These are phyloP conservation scores for Kickxella alabastrina DNA, from an alignment of 192 early-diverging fungal species.

Conservation along the genomic window DNA sequence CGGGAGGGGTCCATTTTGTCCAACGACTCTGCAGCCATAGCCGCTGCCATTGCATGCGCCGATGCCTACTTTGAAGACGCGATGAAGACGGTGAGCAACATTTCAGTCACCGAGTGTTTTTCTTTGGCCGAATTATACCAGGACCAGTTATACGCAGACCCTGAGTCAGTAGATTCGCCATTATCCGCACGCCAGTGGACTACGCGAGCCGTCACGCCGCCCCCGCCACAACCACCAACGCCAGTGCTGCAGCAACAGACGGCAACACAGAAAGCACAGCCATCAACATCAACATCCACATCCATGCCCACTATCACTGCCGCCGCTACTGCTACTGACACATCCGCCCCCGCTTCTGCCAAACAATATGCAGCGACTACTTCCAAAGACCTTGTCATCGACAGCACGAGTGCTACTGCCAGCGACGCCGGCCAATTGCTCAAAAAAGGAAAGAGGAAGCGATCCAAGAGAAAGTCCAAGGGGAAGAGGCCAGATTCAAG, in stretches of 20 bases:
- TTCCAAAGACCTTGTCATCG: too few relatives aligned
- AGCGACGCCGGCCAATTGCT: too few relatives aligned
- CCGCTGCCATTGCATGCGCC: background rate
- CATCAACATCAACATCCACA: constrained; percentile 1
- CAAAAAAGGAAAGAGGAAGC: too few relatives aligned
- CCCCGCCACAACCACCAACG: background rate
- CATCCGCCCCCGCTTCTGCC: background rate
- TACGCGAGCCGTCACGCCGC: background rate
- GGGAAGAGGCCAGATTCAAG: too few relatives aligned
- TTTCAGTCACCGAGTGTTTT: background rate
- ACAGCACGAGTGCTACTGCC: too few relatives aligned
- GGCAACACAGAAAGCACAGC: background rate
- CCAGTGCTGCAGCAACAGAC: background rate
- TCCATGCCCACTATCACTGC: background rate
- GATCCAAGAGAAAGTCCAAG: too few relatives aligned
- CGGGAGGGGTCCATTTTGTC: background rate
- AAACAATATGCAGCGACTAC: too few relatives aligned
- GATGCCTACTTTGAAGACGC: constrained; percentile 10
- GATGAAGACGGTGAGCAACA: background rate
- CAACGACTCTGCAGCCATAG: constrained; percentile 1
- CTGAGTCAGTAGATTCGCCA: background rate
- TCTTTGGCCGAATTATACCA: background rate
- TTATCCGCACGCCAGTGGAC: background rate
- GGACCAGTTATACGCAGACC: background rate
- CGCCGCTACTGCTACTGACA: background rate